Evolutionary conservation across 2,329 filamentous ascomycete genomes (phyloP), one percentile per base, ranked within the genome.

Genomic region (Claviceps fusiformis): DNA sequence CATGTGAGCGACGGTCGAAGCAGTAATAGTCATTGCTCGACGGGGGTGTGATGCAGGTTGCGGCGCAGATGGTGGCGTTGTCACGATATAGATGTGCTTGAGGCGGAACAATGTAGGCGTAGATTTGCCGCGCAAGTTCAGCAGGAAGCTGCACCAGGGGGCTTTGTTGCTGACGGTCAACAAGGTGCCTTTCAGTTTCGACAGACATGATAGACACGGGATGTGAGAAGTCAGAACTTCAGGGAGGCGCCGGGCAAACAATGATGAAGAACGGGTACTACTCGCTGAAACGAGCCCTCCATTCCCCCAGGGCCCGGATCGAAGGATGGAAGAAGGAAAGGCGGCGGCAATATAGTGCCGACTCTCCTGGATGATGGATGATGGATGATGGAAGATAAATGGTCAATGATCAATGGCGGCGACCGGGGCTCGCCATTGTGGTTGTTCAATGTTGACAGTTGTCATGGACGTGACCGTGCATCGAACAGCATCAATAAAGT

Each of bases 1-100:
- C 56, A 15, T 44, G 39, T 10, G 54, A 56, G 27, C 54, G 56
- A 15, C 56, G 56, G 52, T 57, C 56, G 54, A 56, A 57, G 52
- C 56, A 57, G 31, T 50, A 57, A 13, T 54, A 44, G 44, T 57
- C 56, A 17, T 37, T 41, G 47, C 46, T 49, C 24, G 50, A 41
- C 15, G 9, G 19, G 6, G 47, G 41, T 17, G 50, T 56, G 52
- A 57, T 33, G 44, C 56, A 57, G 45, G 54, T 53, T 24, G 56
- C 50, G 19, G 55, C 27, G 37, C 52, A 37, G 29, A 57, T 44
- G n/a, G 17, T 39, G 27, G 31, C 43, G 33, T 53, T 24, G 24
- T 52, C 13, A 19, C 44, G 43, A 33, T 52, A 51, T 10, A 57
- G 5, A 27, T 57, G 56, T 44, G 51, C 51, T 35, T 50, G 39